Percentiles rank a stretch among this genome's conserved stretches.
Conservation (phyloP, 139 green algal species). For the Chlorella sp. region DNA sequence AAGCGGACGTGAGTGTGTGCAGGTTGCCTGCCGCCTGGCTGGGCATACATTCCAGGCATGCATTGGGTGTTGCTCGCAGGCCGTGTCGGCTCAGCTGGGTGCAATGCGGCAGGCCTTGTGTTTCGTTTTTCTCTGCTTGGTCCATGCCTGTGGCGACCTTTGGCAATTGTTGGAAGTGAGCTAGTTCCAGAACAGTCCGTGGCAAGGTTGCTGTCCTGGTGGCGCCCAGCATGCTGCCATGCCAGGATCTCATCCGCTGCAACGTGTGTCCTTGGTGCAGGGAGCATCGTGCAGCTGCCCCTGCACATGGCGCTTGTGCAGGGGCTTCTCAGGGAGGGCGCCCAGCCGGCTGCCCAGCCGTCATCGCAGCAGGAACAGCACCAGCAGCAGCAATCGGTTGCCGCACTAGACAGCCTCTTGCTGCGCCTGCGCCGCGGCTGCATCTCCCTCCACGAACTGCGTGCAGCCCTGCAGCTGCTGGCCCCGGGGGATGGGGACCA, state of each 20-base stretch:
- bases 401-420: background rate
- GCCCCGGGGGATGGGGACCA: background rate
- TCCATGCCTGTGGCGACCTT: too few species aligned
- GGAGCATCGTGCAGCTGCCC: constrained; percentile 26
- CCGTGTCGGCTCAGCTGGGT: too few species aligned
- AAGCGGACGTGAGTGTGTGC: too few species aligned
- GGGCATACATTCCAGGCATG: too few species aligned
- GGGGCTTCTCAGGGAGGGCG: background rate
- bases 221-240: background rate
- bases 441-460: constrained; percentile 15
- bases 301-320: constrained; percentile 18
- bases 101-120: too few species aligned
- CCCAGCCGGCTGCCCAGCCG: background rate
- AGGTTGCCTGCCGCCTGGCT: too few species aligned
- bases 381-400: background rate
- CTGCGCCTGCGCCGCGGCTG: background rate
- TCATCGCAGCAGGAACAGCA: constrained; percentile 1
- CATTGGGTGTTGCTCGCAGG: too few species aligned
- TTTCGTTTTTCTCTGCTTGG: too few species aligned
- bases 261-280: background rate
- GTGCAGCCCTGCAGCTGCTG: background rate
- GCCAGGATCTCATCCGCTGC: background rate
- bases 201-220: background rate
- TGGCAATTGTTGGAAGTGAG: background rate
- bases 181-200: too few species aligned